Evolutionary conservation across 495 filamentous ascomycete species (phyloP).

Genomic region (Penicillium samsonianum): DNA sequence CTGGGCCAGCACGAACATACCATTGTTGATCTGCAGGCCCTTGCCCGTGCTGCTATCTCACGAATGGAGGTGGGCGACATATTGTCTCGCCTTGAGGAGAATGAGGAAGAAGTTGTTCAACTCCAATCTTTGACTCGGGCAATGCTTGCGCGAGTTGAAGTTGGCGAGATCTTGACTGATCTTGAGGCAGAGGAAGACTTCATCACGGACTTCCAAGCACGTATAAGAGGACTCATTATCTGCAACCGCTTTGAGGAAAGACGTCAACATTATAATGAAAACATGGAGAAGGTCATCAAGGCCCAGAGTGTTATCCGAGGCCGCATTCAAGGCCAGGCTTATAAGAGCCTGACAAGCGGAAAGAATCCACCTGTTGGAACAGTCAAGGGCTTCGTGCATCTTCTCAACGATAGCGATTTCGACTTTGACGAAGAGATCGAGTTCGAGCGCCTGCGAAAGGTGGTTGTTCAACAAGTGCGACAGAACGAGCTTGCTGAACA

Average conservation of each 20-base stretch:
- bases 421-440: slow-evolving; percentile 99
- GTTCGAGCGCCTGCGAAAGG: slow-evolving; percentile 88
- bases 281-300: slow-evolving; percentile 99
- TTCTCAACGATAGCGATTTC: slow-evolving; percentile 97
- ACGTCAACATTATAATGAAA: slow-evolving; percentile 83
- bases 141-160: slow-evolving; percentile 70
- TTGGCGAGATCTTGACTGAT: slow-evolving; percentile 68
- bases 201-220: slow-evolving; percentile 73
- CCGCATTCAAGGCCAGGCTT: slow-evolving; percentile 93
- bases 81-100: slow-evolving; percentile 73
- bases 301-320: slow-evolving; percentile 94
- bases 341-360: slow-evolving; percentile 93
- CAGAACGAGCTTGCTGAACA: slow-evolving; percentile 97
- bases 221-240: slow-evolving; percentile 71
- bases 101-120: slow-evolving; percentile 68
- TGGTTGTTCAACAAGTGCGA: slow-evolving; percentile 92
- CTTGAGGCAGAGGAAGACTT: slow-evolving; percentile 79
- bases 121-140: slow-evolving; percentile 77
- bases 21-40: slow-evolving; percentile 70
- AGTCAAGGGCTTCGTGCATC: slow-evolving; percentile 95
- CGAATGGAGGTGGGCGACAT: slow-evolving; percentile 70
- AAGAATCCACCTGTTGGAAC: slow-evolving; percentile 97
- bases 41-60: slow-evolving; percentile 71
- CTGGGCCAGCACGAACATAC: slow-evolving; percentile 58
- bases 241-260: slow-evolving; percentile 78